Percentiles rank a stretch among this genome's conserved stretches.
Conservation (phyloP, 345 rosid species). For the Citrus reticulata region DNA sequence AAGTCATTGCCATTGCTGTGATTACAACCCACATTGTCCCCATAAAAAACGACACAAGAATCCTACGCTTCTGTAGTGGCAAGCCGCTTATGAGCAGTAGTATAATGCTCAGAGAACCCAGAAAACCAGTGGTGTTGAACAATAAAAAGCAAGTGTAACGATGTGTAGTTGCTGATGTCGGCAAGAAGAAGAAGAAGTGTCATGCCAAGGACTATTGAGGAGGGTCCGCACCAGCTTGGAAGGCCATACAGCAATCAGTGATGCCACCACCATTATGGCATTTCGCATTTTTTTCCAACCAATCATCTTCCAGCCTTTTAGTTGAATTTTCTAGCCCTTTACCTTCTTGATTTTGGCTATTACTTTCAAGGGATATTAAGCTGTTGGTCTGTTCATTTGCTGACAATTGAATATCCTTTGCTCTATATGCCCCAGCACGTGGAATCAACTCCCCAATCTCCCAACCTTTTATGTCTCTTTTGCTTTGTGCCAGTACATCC, state of each 20-base stretch:
- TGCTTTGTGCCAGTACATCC: neutral
- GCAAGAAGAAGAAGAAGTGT: no score
- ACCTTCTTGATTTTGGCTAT: no score
- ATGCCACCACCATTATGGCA: no score
- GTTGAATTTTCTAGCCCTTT: no score
- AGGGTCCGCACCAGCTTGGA: conserved; percentile 24
- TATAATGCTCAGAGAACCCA: conserved; percentile 24
- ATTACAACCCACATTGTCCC: conserved; percentile 25
- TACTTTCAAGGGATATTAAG: no score
- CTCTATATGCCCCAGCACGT: no score
- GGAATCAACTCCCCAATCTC: neutral
- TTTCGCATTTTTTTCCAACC: no score
- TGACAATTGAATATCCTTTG: no score
- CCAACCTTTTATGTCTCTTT: neutral
- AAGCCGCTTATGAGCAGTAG: conserved; percentile 25
- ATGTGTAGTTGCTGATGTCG: no score
- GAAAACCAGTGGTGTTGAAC: conserved; percentile 10
- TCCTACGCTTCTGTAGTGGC: neutral
- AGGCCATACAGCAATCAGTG: neutral
- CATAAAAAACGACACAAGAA: conserved; percentile 13
- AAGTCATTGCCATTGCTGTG: neutral
- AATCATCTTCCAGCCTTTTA: no score
- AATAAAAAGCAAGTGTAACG: neutral
- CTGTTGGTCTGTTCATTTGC: no score
- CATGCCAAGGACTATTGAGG: conserved; percentile 20